Evolutionary conservation across 2,329 filamentous ascomycete species (phyloP), one percentile per base, ranked within the genome.

Genomic region (Pseudogymnoascus sp.): DNA sequence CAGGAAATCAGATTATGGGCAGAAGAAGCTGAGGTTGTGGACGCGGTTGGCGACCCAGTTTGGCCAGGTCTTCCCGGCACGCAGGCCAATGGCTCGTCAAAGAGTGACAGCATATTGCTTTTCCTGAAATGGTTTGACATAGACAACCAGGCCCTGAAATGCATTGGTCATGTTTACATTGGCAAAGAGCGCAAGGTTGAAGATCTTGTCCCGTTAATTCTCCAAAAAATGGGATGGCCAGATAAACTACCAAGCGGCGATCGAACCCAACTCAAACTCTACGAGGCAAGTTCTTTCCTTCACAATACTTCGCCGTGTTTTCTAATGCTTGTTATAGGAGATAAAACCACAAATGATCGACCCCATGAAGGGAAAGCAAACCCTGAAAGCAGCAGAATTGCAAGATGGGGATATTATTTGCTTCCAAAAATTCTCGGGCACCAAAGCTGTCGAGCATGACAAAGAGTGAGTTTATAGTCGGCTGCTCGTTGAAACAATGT

Each of bases 291-390:
- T 66, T 58, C 14, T 33, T 2, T 12, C 19, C 19, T 10, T 16
- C 31, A 38, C 37, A 19, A 38, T 60, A 26, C 49, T 35, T 35
- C 14, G 58, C 29, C 8, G 37, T 8, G 12, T 45, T 61, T 61
- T 63, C 70, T 71, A 69, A 72, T 52, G 38, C 7, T 62, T 55
- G 10, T 59, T 26, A 33, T 63, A 84, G 81, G 94, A 99, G 78
- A 97, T 99, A 76, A 99, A 97, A 76, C 92, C 92, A 60, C 90
- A 86, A 64, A 97, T 97, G 92, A 96, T 99, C 68, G 95, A 99
- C 72, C 82, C 84, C 6, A 88, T 99, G 79, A 97, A 97, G 76
- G 83, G 88, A 0, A 97, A 96, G 77, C 86, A 91, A 71, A 91
- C 92, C 0, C 81, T 99, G 64, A 90, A 92, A 67, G 87, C 90